Evolutionary conservation across 2,329 filamentous ascomycete genomes (phyloP).

Genomic region (Volutella citrinella): DNA sequence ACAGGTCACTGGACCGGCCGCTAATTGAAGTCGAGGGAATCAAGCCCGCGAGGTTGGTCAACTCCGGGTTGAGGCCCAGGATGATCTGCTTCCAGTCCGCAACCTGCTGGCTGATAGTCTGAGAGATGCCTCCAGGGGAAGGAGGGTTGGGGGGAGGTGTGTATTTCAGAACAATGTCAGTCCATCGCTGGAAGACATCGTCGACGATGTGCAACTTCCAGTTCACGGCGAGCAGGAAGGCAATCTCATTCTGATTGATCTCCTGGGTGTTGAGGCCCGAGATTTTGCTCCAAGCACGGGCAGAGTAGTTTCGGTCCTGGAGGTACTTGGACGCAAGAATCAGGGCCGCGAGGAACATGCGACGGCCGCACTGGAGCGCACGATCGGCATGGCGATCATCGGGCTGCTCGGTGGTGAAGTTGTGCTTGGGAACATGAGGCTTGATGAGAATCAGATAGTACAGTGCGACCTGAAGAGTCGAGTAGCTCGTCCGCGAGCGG

Average conservation of each 20-base stretch:
- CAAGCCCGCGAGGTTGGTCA: slow-evolving; percentile 58
- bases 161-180: slow-evolving; percentile 83
- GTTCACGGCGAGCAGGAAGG: slow-evolving; percentile 83
- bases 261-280: slow-evolving; percentile 90
- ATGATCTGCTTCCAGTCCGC: slow-evolving; percentile 59
- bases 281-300: slow-evolving; percentile 98
- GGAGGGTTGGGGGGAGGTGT: slow-evolving; percentile 67
- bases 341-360: slow-evolving; percentile 93
- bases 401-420: slow-evolving; percentile 84
- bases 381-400: slow-evolving; percentile 69
- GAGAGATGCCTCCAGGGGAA: slow-evolving; percentile 47
- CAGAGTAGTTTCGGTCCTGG: slow-evolving; percentile 96
- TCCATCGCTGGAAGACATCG: slow-evolving; percentile 86
- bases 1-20: slow-evolving; percentile 32
- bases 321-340: slow-evolving; percentile 97
- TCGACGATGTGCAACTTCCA: slow-evolving; percentile 96
- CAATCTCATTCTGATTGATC: slow-evolving; percentile 96
- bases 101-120: slow-evolving; percentile 43
- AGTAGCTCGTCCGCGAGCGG: slow-evolving; percentile 94
- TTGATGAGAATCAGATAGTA: slow-evolving; percentile 97
- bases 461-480: slow-evolving; percentile 90
- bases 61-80: slow-evolving; percentile 51
- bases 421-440: slow-evolving; percentile 75
- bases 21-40: slow-evolving; percentile 32
- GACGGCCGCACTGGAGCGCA: slow-evolving; percentile 89